These are phyloP conservation scores for Endocalyx cinctus DNA, from an alignment of 2,329 filamentous ascomycete species.

Conservation along the genomic window DNA sequence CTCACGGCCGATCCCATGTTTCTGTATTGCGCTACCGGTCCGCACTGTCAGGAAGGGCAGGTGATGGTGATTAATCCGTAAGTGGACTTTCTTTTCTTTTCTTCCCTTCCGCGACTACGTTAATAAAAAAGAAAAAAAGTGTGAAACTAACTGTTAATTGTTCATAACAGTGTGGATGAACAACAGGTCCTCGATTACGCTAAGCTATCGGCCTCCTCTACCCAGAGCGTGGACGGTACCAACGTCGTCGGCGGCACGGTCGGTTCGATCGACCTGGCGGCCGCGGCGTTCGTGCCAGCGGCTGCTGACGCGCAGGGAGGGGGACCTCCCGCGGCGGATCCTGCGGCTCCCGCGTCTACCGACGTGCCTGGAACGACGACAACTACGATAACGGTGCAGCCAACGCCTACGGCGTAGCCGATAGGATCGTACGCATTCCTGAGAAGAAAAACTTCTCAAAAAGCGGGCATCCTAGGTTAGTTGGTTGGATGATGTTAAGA, in stretches of 20 bases:
- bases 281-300: constrained; percentile 23
- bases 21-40: constrained; percentile 44
- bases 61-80: constrained; percentile 47
- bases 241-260: constrained; percentile 23
- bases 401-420: constrained; percentile 9
- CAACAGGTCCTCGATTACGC: constrained; percentile 26
- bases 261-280: constrained; percentile 22
- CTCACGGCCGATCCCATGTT: constrained; percentile 41
- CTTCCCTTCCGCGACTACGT: too few relatives aligned
- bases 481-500: too few relatives aligned
- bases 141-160: too few relatives aligned
- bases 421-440: too few relatives aligned
- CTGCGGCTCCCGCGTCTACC: too few relatives aligned
- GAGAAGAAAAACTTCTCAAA: too few relatives aligned
- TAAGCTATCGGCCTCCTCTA: constrained; percentile 16
- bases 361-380: too few relatives aligned
- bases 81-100: constrained; percentile 8
- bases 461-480: too few relatives aligned
- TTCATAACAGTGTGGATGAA: constrained; percentile 13
- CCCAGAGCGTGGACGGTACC: constrained; percentile 21
- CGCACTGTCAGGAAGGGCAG: constrained; percentile 47
- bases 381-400: constrained; percentile 9
- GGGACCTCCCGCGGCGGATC: constrained; percentile 3
- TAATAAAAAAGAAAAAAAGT: too few relatives aligned
- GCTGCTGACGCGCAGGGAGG: constrained; percentile 8